Conservation (phyloP, 495 filamentous ascomycete genomes). For the Ramalina peruviana region DNA sequence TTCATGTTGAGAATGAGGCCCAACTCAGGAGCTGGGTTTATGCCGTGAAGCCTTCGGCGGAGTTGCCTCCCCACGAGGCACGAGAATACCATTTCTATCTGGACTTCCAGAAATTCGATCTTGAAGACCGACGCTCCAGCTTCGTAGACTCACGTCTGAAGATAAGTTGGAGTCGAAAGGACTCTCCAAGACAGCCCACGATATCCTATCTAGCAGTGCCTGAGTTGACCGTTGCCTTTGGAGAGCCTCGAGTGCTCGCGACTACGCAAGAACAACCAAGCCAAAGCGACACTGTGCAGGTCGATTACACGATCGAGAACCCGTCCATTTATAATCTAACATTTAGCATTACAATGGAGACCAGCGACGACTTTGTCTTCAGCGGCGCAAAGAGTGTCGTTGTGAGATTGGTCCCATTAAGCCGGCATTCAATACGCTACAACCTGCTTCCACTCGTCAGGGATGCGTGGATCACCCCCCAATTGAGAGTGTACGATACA, state of each 20-base stretch:
- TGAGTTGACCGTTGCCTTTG: constrained; percentile 60
- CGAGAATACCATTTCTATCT: constrained; percentile 58
- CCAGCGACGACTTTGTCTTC: constrained; percentile 84
- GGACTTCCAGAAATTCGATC: constrained; percentile 50
- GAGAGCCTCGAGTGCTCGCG: constrained; percentile 79
- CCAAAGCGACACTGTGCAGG: constrained; percentile 32
- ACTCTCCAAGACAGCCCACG: constrained; percentile 29
- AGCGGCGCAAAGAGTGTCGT: constrained; percentile 70
- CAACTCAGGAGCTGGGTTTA: constrained; percentile 30
- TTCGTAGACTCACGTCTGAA: constrained; percentile 60
- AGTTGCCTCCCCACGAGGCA: constrained; percentile 47
- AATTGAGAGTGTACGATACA: constrained; percentile 64
- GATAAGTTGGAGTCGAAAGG: constrained; percentile 57
- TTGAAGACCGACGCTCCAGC: constrained; percentile 67
- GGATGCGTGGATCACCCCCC: constrained; percentile 58
- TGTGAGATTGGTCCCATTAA: constrained; percentile 66
- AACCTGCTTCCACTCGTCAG: constrained; percentile 43
- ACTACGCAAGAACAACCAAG: constrained; percentile 31
- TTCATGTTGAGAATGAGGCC: constrained; percentile 40
- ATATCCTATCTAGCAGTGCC: constrained; percentile 55
- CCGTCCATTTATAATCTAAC: constrained; percentile 87
- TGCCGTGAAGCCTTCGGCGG: constrained; percentile 21
- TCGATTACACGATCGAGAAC: constrained; percentile 76
- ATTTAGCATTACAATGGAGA: constrained; percentile 84
- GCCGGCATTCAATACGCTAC: constrained; percentile 54